Evolutionary conservation across 2,329 filamentous ascomycete genomes (phyloP), one percentile per base, ranked within the genome.

Genomic region (Monosporascus sp.): DNA sequence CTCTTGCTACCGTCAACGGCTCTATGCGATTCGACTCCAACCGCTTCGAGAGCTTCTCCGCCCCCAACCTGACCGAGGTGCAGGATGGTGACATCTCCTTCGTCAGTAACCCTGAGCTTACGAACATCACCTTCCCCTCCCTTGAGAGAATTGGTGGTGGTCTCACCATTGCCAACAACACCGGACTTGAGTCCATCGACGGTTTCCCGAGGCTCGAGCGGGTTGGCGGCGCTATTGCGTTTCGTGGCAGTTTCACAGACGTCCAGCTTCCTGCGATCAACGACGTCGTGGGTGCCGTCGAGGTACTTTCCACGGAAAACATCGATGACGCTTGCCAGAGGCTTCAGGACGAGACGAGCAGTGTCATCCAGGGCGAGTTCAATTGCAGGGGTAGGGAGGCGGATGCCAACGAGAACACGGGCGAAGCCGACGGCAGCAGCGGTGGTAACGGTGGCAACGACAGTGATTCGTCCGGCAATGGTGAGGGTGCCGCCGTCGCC

Each of bases 81-180:
- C 78, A 80, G 50, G 67, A 75, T n/a, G 78, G 79, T 58, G 78
- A 79, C 55, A 65, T 88, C 55, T 82, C 83, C 3, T 82, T 88
- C 64, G 77, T 83, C 68, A 80, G 79, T 74, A 87, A 87, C 76
- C 70, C 72, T 43, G 69, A 77, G 56, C 74, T 88, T 49, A 70
- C 75, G 69, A 96, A 96, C 81, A 79, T 97, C 72, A 85, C 86
- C 55, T 81, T 96, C 73, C 86, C 88, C 48, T 47, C 68, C 22
- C 79, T 97, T 46, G 79, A 77, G 60, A 80, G 74, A 51, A 81
- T 96, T 65, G 83, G 81, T 62, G 92, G 90, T 75, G 90, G 88
- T 70, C 82, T 96, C 70, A 85, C 88, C 63, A 83, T 99, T 67
- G 87, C 65, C 74, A 96, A 96, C 83, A 97, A 97, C 86, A 89